phyloP scores from a whole-genome alignment of 257 asterid genomes.

The Lycium ferocissimum region DNA sequence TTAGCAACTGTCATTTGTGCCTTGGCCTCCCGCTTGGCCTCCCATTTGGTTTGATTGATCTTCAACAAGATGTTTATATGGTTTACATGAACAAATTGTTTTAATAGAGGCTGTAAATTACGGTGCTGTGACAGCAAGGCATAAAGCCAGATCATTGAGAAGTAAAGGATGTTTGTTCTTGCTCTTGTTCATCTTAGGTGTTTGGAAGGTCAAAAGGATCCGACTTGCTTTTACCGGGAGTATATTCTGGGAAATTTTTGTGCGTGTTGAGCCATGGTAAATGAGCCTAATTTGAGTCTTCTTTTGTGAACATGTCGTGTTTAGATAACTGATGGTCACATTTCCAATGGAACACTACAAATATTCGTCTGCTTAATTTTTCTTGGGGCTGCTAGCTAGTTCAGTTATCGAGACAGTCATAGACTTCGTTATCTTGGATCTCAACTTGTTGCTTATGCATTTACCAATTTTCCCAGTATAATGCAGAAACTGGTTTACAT shows the following conservation, averaged over 20 bases:
- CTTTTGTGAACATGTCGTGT: neutral
- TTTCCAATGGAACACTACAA: neutral
- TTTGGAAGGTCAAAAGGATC: neutral
- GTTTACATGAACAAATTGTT: conserved; percentile 7
- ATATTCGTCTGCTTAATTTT: neutral
- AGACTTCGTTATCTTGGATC: neutral
- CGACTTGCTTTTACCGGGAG: conserved; percentile 24
- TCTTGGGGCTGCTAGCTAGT: neutral
- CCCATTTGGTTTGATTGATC: neutral
- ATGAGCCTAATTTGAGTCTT: neutral
- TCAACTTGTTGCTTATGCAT: neutral
- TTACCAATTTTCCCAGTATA: neutral
- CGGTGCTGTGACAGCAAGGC: neutral
- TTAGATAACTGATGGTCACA: neutral
- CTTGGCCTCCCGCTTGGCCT: neutral
- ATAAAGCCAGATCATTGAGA: neutral
- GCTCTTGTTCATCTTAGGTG: neutral
- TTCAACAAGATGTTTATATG: neutral
- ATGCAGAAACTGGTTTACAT: neutral
- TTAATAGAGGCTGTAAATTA: neutral
- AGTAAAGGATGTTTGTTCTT: neutral
- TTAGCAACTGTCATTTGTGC: neutral
- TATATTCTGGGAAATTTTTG: neutral
- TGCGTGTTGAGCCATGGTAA: neutral
- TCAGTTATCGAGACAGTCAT: neutral